Conservation (phyloP, 345 rosid genomes). For the Euphorbia tirucalli region DNA sequence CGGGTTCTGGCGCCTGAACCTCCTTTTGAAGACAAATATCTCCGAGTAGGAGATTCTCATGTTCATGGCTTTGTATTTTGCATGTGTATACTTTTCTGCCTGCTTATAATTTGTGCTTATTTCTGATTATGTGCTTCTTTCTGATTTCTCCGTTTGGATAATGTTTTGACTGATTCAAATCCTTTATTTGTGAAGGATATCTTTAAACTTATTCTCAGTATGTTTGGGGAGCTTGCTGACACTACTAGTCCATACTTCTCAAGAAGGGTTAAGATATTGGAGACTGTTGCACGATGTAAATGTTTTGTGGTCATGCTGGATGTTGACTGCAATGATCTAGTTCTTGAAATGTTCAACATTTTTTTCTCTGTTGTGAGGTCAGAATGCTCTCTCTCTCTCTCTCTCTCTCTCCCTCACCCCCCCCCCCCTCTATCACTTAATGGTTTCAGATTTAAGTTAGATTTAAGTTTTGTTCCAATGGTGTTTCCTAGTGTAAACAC, state of each 20-base stretch:
- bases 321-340: conserved; percentile 56
- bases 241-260: conserved; percentile 65
- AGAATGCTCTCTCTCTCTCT: conserved; percentile 17
- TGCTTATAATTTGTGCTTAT: background rate
- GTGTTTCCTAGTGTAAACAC: background rate
- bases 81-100: background rate
- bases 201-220: conserved; percentile 57
- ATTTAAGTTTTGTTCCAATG: background rate
- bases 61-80: background rate
- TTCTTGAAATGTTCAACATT: conserved; percentile 64
- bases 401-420: no score
- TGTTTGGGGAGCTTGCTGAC: conserved; percentile 69
- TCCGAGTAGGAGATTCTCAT: conserved; percentile 41
- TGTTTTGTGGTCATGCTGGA: conserved; percentile 80
- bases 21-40: conserved; percentile 72
- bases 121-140: no score
- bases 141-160: background rate
- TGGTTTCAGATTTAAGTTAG: background rate
- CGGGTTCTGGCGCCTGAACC: conserved; percentile 79
- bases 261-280: conserved; percentile 75
- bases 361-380: conserved; percentile 82
- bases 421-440: no score
- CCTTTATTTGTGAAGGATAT: conserved; percentile 50
- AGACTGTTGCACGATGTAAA: conserved; percentile 66
- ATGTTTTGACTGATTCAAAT: background rate